Evolutionary conservation across 768 basidiomycete species (phyloP), one percentile per base, ranked within the genome.

Genomic region (Leccinum uliginosum): DNA sequence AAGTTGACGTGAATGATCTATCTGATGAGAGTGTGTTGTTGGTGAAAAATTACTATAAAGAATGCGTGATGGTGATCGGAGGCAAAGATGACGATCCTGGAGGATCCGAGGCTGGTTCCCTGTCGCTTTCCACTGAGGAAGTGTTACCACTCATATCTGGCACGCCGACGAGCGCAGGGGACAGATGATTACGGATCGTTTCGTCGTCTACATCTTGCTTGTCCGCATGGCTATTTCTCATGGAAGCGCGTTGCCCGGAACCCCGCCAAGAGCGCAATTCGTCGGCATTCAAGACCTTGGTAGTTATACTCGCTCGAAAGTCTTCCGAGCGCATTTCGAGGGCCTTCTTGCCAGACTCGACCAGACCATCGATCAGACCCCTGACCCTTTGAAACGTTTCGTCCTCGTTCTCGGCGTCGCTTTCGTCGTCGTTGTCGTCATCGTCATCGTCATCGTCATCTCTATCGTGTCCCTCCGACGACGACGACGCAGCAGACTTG

Each of bases 201-300:
- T 68, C 69, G 45, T 70, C 73, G 35, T 75, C 69, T 29, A 59
- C 67, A 21, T 67, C 60, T 21, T 63, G 68, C 24, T 62, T 58
- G 34, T 65, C 52, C 43, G 50, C 51, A 43, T 61, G 52, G 52
- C 59, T 49, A 50, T 56, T 53, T 46, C 58, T 49, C 17, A 30
- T 51, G 51, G 54, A 59, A 45, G 26, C 44, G 32, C 56, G 63
- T 51, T 67, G 68, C 34, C 68, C 70, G 11, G 71, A 73, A 60
- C 71, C 76, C 58, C 75, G 77, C 83, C 86, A 87, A 14, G 77
- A 75, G 46, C 82, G 80, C 50, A 89, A 78, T 65, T 92, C 90
- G 59, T 88, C 85, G 45, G 85, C 83, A 54, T 78, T 84, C 17
- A 93, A 75, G 8, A 92, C 91, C 67, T 88, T 89, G 19, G 85